These are phyloP conservation scores for Botryotinia globosa DNA, from an alignment of 2,329 filamentous ascomycete genomes.

Conservation along the genomic window DNA sequence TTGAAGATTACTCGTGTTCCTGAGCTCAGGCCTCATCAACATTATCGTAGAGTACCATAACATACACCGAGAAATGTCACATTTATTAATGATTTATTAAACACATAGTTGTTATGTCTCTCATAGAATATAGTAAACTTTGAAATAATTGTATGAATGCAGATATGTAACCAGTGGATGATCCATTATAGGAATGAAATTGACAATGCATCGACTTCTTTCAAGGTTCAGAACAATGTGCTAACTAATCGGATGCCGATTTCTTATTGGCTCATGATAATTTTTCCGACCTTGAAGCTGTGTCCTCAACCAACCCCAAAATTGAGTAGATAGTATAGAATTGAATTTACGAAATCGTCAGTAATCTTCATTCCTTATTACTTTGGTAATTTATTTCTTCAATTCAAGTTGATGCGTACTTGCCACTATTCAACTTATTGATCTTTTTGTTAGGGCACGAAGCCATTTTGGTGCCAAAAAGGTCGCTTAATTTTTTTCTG, in stretches of 20 bases:
- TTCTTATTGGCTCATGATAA: constrained; percentile 1
- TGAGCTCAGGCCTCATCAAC: background rate
- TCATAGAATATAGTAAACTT: background rate
- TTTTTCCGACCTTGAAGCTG: background rate
- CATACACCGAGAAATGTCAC: no score
- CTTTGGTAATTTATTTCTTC: background rate
- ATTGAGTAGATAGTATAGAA: background rate
- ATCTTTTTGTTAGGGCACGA: constrained; percentile 14
- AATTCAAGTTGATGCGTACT: background rate
- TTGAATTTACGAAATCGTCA: background rate
- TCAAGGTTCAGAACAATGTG: constrained; percentile 8
- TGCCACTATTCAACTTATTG: background rate
- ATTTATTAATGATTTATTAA: background rate
- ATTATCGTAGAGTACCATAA: background rate
- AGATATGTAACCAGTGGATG: background rate
- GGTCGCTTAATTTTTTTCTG: constrained; percentile 20
- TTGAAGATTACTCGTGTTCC: background rate
- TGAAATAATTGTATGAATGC: background rate
- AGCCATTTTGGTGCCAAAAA: constrained; percentile 13
- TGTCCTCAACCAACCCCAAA: background rate
- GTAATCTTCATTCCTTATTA: background rate
- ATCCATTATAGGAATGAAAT: background rate
- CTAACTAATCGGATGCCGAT: constrained; percentile 7
- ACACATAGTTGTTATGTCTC: background rate
- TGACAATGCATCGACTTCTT: constrained; percentile 7